Evolutionary conservation across 139 green algal species (phyloP), one percentile per base, ranked within the genome.

Genomic region (Coelastrella sp.): DNA sequence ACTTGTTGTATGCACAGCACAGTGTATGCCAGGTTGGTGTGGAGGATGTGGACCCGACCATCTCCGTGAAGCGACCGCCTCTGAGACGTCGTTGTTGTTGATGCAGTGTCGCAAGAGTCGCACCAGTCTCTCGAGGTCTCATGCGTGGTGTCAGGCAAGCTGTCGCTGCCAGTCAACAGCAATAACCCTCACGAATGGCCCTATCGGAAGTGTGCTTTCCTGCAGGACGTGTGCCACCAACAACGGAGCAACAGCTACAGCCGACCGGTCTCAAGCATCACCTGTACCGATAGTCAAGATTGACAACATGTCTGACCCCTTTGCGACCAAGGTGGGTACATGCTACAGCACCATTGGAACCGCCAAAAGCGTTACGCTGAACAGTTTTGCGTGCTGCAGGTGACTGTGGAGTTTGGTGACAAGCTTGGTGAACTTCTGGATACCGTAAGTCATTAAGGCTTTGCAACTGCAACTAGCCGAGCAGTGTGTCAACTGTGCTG

Each of bases 231-330:
- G 51, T 13, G 43, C 63, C 8, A 57, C 79, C 35, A 79, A 71
- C 67, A 86, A 86, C 30, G 80, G 80, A n/a, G 80, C 80, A 40
- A 78, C 80, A 41, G 69, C 82, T 0, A 81, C 82, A 43, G 82
- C 82, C 19, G 40, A 51, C n/a, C 32, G 59, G 25, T 32, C 69
- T 13, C 23, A 62, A 30, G 38, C 81, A 13, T 51, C 25, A n/a
- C 88, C 91, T 13, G 89, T 84, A n/a, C 93, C 93, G 0, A 84
- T 91, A 7, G 93, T 98, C 0, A 98, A 97, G 86, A 98, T 98
- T 80, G 95, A 98, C 87, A 98, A 98, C 89, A 67, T 95, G 40
- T 77, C 50, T n/a, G 96, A 98, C 69, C 64, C 95, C 2, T 98
- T 98, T 68, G 94, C 95, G 6, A 98, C 96, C 2, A 63, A 76